Evolutionary conservation across 2,329 filamentous ascomycete genomes (phyloP), one percentile per base, ranked within the genome.

Genomic region (Fusarium secorum): DNA sequence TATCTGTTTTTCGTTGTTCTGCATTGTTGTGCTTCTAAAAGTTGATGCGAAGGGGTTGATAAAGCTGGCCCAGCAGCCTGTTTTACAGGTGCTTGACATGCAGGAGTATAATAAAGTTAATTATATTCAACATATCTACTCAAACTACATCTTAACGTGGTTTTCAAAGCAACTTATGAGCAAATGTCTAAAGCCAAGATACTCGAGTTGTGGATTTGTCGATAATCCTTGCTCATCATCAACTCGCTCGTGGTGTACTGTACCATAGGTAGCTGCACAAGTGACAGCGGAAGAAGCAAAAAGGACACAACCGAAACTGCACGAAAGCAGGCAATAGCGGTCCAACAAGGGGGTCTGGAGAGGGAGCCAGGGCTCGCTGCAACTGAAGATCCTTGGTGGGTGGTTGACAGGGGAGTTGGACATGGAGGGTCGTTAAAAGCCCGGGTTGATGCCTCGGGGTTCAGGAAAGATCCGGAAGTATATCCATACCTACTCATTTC

Each of bases 241-340:
- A 39, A 41, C 30, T 11, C 33, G 41, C 26, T 46, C 45, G 42
- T 39, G 9, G 26, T 15, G 48, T 51, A 51, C 49, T 15, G 48
- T 51, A 51, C 49, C 39, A 54, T 46, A 20, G 53, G 38, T 71
- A 62, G 59, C 45, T 65, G 69, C 56, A 61, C 52, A 60, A 74
- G 58, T 71, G 69, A 65, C 64, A 71, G 73, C 69, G 66, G 60
- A 70, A 74, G 66, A 75, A 75, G 71, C 69, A 75, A 75, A 58
- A 15, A 61, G 30, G 45, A 46, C 53, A 68, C 65, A 72, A 61
- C 48, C 60, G 60, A 66, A 48, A 46, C 46, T 44, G 51, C 62
- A 67, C 49, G 28, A 64, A 58, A 60, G 60, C 48, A 62, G 63
- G 36, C 42, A 58, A 52, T 60, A 54, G 59, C 54, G 54, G 51